These are phyloP conservation scores for Viridothelium virens DNA, from an alignment of 495 filamentous ascomycete genomes.

Conservation along the genomic window DNA sequence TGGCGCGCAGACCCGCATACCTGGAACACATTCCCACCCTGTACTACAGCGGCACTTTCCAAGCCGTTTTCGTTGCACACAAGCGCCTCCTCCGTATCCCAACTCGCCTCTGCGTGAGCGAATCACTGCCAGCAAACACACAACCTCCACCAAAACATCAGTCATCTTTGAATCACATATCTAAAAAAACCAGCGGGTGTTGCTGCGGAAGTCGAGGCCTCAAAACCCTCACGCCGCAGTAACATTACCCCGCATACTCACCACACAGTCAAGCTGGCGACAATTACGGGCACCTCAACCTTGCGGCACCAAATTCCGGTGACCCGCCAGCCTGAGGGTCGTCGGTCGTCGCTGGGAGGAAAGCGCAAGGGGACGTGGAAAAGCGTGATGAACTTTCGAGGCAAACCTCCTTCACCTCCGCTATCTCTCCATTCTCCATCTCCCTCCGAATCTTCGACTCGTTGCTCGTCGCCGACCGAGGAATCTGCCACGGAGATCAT, in stretches of 20 bases:
- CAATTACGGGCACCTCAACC: constrained; percentile 8
- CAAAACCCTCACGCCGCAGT: constrained; percentile 7
- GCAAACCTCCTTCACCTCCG: constrained; percentile 18
- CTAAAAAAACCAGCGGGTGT: background rate
- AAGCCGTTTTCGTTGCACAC: background rate
- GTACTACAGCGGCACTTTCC: background rate
- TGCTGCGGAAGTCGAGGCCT: constrained; percentile 8
- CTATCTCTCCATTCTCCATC: constrained; percentile 16
- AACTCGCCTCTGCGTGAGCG: constrained; percentile 2
- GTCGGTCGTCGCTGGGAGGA: constrained; percentile 8
- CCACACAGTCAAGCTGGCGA: constrained; percentile 6
- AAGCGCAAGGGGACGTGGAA: constrained; percentile 9
- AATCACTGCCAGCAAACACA: background rate
- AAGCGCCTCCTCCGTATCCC: constrained; percentile 2
- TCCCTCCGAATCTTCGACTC: constrained; percentile 12
- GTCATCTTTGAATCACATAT: too few relatives aligned
- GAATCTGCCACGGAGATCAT: constrained; percentile 44
- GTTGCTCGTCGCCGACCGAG: constrained; percentile 43
- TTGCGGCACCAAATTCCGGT: constrained; percentile 7
- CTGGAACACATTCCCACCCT: background rate
- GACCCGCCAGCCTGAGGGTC: background rate
- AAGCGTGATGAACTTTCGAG: constrained; percentile 13
- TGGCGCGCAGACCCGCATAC: constrained; percentile 11
- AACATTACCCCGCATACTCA: background rate
- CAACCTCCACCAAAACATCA: too few relatives aligned